Conservation (phyloP, 768 basidiomycete species). For the Termitomyces sp. region DNA sequence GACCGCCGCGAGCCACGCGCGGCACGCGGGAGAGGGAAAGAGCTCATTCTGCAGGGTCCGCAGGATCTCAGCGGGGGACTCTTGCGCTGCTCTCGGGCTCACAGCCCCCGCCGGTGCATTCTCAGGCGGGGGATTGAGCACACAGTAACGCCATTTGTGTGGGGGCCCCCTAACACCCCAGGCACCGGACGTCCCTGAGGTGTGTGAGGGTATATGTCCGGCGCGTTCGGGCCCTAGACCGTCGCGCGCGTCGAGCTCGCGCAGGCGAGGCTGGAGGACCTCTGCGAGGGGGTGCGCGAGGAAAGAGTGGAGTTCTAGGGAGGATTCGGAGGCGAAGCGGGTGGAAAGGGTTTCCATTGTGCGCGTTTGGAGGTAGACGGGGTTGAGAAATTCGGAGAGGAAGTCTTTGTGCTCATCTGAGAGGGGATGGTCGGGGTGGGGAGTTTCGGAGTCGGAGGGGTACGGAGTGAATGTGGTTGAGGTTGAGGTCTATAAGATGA, state of each 20-base stretch:
- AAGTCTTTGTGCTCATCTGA: slow-evolving; percentile 59
- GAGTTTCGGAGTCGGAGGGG: slow-evolving; percentile 40
- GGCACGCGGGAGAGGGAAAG: slow-evolving; percentile 77
- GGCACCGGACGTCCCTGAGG: slow-evolving; percentile 46
- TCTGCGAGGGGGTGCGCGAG: slow-evolving; percentile 64
- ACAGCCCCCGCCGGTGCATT: slow-evolving; percentile 40
- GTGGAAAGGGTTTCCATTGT: slow-evolving; percentile 75
- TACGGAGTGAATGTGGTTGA: slow-evolving; percentile 57
- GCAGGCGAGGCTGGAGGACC: slow-evolving; percentile 60
- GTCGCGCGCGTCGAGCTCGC: slow-evolving; percentile 59
- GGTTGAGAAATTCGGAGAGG: slow-evolving; percentile 83
- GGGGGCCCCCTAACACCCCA: slow-evolving; percentile 86
- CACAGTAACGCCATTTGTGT: slow-evolving; percentile 91
- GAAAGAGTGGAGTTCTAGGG: slow-evolving; percentile 86
- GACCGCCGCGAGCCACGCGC: slow-evolving; percentile 81
- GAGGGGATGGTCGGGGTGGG: slow-evolving; percentile 47
- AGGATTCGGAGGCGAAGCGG: slow-evolving; percentile 83
- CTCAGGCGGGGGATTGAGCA: slow-evolving; percentile 39
- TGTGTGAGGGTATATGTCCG: slow-evolving; percentile 59
- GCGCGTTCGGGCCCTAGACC: slow-evolving; percentile 52
- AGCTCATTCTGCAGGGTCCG: slow-evolving; percentile 71
- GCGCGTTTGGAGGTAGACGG: slow-evolving; percentile 80
- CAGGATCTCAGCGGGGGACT: slow-evolving; percentile 54
- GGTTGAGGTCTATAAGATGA: slow-evolving; percentile 47
- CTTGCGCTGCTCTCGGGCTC: slow-evolving; percentile 46